Conservation (phyloP, 2,329 filamentous ascomycete genomes). For the Bipolaris zeicola region DNA sequence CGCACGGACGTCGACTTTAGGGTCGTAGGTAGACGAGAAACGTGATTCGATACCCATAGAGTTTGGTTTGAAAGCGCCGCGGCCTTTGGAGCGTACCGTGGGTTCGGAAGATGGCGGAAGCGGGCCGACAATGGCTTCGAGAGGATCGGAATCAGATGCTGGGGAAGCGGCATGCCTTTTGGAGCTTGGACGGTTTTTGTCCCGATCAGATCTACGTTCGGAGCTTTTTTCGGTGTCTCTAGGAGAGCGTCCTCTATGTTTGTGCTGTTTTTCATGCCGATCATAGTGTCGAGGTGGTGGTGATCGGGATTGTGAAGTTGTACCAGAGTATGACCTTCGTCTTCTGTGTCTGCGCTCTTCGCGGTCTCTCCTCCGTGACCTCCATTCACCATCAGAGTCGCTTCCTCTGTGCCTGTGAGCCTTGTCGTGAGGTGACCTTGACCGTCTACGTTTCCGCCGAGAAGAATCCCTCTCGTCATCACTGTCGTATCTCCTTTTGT, state of each 20-base stretch:
- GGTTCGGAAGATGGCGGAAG: slow-evolving; percentile 59
- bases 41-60: slow-evolving; percentile 73
- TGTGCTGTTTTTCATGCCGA: slow-evolving; percentile 15
- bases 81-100: slow-evolving; percentile 48
- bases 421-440: slow-evolving; percentile 22
- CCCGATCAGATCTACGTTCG: background rate
- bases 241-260: slow-evolving; percentile 21
- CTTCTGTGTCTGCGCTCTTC: slow-evolving; percentile 18
- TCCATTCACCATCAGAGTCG: slow-evolving; percentile 15
- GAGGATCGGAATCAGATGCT: slow-evolving; percentile 67
- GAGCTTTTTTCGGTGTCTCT: background rate
- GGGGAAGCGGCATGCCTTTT: slow-evolving; percentile 18
- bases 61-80: slow-evolving; percentile 39
- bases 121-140: slow-evolving; percentile 79
- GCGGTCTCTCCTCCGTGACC: slow-evolving; percentile 15
- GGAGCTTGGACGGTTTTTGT: background rate
- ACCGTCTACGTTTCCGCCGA: slow-evolving; percentile 22
- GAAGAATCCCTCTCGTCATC: slow-evolving; percentile 21
- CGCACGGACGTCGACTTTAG: slow-evolving; percentile 61
- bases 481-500: slow-evolving; percentile 23
- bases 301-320: slow-evolving; percentile 28
- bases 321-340: slow-evolving; percentile 24
- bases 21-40: slow-evolving; percentile 72
- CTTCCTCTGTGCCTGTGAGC: slow-evolving; percentile 10
- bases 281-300: slow-evolving; percentile 20